Percentiles rank a stretch among this genome's conserved stretches.
phyloP scores from a whole-genome alignment of 441 rosid genomes.

The Iberis amara region DNA sequence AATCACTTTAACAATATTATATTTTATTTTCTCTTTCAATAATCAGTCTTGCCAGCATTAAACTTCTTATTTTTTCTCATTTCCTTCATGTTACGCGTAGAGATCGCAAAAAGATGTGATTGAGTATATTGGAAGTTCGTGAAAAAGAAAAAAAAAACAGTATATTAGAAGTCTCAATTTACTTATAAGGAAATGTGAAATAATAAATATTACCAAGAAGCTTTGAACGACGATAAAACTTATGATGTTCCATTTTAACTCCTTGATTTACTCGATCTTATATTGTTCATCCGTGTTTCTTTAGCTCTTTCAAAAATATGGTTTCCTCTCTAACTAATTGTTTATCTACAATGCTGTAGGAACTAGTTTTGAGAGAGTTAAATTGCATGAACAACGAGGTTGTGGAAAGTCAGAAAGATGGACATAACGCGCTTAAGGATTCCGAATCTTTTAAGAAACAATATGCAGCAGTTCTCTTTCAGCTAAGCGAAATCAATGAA shows the following conservation, averaged over 20 bases:
- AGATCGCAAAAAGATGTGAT: conserved; percentile 10
- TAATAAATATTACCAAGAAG: conserved; percentile 2
- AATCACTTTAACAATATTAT: conserved; percentile 3
- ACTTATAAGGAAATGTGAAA: conserved; percentile 6
- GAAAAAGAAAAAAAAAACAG: not conserved
- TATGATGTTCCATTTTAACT: not conserved
- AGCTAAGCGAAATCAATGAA: conserved; percentile 49
- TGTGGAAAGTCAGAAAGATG: conserved; percentile 45
- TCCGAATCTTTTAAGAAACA: conserved; percentile 55
- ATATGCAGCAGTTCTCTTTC: conserved; percentile 51
- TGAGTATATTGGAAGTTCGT: too few species aligned
- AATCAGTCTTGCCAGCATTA: too few species aligned
- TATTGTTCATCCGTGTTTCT: conserved; percentile 2
- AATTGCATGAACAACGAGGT: conserved; percentile 48
- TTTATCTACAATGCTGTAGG: conserved; percentile 35
- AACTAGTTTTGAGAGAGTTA: conserved; percentile 47
- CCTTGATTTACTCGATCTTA: conserved; percentile 3
- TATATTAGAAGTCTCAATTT: not conserved
- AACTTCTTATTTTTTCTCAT: too few species aligned
- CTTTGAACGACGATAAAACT: not conserved
- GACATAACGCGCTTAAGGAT: conserved; percentile 37
- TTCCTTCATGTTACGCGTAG: not conserved
- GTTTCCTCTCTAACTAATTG: conserved; percentile 26
- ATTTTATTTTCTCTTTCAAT: conserved; percentile 4
- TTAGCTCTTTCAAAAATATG: conserved; percentile 2